A percentile compares a stretch with the other conserved stretches of the same genome.
phyloP scores from a whole-genome alignment of 345 rosid genomes.

The Heritiera fomes region DNA sequence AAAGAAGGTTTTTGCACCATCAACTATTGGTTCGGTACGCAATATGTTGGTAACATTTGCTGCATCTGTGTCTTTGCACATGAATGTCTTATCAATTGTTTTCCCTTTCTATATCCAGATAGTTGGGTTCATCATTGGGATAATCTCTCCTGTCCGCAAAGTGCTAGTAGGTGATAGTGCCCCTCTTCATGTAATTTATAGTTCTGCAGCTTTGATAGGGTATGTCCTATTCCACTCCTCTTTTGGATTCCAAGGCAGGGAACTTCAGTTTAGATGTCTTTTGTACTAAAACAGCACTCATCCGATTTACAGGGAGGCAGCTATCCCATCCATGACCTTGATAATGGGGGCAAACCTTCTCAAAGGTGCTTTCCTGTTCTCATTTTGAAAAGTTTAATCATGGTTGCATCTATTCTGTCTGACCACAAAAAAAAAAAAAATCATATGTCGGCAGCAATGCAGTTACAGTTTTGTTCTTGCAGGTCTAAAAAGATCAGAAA shows the following conservation, averaged over 20 bases:
- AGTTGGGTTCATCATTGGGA: constrained; percentile 40
- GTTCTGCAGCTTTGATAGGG: constrained; percentile 42
- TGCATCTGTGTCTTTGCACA: neutral
- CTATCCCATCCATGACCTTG: constrained; percentile 41
- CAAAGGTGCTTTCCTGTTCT: constrained; percentile 24
- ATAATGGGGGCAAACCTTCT: constrained; percentile 53
- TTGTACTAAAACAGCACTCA: neutral
- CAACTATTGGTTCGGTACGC: constrained; percentile 58
- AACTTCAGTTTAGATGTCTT: neutral
- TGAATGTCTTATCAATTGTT: neutral
- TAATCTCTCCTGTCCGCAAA: constrained; percentile 34
- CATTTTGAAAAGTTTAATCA: neutral
- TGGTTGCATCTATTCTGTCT: no score
- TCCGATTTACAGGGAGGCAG: constrained; percentile 37
- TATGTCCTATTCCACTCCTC: neutral
- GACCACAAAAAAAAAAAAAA: no score
- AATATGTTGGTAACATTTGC: neutral
- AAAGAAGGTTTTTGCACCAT: constrained; percentile 54
- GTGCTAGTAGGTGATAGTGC: constrained; percentile 38
- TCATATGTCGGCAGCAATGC: neutral
- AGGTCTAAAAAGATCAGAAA: constrained; percentile 49
- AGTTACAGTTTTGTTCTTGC: neutral
- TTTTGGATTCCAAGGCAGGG: neutral
- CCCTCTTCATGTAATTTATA: constrained; percentile 38
- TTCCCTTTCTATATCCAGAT: constrained; percentile 27